These are phyloP conservation scores for Barbatosphaeria neglecta DNA, from an alignment of 495 filamentous ascomycete species.

Conservation along the genomic window DNA sequence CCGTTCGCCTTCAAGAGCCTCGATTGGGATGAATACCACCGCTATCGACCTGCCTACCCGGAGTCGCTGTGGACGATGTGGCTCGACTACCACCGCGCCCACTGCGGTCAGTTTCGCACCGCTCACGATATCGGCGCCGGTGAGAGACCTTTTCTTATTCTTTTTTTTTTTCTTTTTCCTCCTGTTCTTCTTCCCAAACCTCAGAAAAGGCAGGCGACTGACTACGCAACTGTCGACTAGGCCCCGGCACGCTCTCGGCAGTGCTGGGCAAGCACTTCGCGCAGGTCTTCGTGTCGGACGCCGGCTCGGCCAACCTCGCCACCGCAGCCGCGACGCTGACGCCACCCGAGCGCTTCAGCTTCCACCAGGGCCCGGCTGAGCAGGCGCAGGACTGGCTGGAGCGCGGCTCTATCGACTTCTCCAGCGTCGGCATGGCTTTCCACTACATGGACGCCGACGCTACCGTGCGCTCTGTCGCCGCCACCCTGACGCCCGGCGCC, in stretches of 20 bases:
- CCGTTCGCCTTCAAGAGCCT: slow-evolving; percentile 1
- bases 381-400: not conserved
- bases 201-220: not conserved
- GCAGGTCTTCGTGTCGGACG: not conserved
- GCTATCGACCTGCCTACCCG: not conserved
- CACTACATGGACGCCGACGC: not conserved
- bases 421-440: not conserved
- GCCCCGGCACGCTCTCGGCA: not conserved
- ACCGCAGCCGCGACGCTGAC: not conserved
- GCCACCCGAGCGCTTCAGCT: not conserved
- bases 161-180: not conserved
- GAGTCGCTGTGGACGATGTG: slow-evolving; percentile 1
- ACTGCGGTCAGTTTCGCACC: not conserved
- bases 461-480: not conserved
- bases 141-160: not conserved
- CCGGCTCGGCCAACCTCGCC: not conserved
- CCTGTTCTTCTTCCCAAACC: not conserved
- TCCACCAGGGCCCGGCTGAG: not conserved
- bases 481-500: not conserved
- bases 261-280: not conserved
- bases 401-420: slow-evolving; percentile 1
- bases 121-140: not conserved
- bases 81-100: not conserved
- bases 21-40: not conserved
- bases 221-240: not conserved